Conservation (phyloP, 2,329 filamentous ascomycete genomes). For the Xylaria sp. region DNA sequence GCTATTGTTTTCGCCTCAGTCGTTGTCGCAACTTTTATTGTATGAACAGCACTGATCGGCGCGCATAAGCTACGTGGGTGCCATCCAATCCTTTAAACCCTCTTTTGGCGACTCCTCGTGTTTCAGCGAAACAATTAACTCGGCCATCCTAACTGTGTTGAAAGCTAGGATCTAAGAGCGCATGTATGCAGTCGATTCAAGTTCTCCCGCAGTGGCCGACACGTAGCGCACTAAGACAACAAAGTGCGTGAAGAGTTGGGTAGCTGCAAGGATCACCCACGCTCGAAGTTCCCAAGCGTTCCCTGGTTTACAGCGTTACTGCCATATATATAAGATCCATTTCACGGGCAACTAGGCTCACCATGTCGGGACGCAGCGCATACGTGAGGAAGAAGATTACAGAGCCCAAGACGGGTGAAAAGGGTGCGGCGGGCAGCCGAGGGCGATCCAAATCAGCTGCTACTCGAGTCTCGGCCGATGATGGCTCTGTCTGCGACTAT, state of each 20-base stretch:
- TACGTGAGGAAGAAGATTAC: conserved; percentile 69
- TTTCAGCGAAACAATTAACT: neutral
- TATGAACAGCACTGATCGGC: conserved; percentile 2
- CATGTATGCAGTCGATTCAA: conserved; percentile 3
- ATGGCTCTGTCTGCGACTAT: conserved; percentile 53
- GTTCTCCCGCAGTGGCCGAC: conserved; percentile 4
- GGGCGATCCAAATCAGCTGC: conserved; percentile 53
- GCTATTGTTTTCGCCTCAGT: neutral
- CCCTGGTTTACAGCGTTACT: neutral
- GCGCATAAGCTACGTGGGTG: neutral
- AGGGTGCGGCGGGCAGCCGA: conserved; percentile 39
- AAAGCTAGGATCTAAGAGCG: neutral
- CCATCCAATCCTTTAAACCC: neutral
- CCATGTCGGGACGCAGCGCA: conserved; percentile 69
- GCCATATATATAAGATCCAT: neutral
- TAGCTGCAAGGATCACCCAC: conserved; percentile 3
- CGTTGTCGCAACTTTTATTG: conserved; percentile 4
- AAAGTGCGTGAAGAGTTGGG: conserved; percentile 23
- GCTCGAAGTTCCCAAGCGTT: neutral
- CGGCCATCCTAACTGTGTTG: neutral
- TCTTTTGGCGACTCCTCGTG: neutral
- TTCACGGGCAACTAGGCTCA: neutral
- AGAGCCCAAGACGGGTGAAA: conserved; percentile 56
- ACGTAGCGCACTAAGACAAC: conserved; percentile 15
- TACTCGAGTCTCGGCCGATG: conserved; percentile 52